Evolutionary conservation across 2,329 filamentous ascomycete genomes (phyloP), one percentile per base, ranked within the genome.

Genomic region (Aspergillus sp.): DNA sequence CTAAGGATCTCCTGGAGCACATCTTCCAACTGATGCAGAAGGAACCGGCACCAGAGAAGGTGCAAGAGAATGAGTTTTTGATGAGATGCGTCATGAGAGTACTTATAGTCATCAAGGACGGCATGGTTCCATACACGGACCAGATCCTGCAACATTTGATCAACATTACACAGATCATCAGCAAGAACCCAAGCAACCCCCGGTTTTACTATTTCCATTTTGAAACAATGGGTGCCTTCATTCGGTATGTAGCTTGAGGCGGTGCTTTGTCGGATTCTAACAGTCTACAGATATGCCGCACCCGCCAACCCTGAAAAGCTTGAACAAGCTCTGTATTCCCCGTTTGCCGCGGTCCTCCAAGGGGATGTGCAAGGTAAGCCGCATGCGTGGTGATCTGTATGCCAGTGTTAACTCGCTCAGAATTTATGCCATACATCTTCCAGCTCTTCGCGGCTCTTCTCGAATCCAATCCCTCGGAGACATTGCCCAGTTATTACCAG

Each of bases 11-110:
- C 2, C 68, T 96, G 13, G 74, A 85, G 33, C 89, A 96, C 52
- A 70, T 98, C 8, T 96, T 98, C 70, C 80, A 80, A 43, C 71
- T 98, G 32, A 86, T 98, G 44, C 83, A 93, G 54, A 85, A 82
- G 54, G 82, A 94, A 48, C 70, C 72, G 3, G 80, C 82, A 8
- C 82, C 93, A 1, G 78, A 89, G 43, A 98, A 96, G 69, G 78
- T 98, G 40, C 91, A 98, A 55, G 91, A 98, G 62, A 98, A 98
- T 54, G 91, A 98, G 56, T 98, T 96, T 58, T 61, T 98, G 52
- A 96, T 98, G 88, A 84, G 86, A 49, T 98, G 91, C 51, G 86
- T 95, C 35, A 98, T 98, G 91, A 78, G 91, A 48, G 89, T 98
- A 8, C 69, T 98, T 39, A 86, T 98, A 44, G 88, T 96, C 42